Evolutionary conservation across 225 moss, liverwort and hornwort species (phyloP).

Genomic region (Marchantia polymorpha): DNA sequence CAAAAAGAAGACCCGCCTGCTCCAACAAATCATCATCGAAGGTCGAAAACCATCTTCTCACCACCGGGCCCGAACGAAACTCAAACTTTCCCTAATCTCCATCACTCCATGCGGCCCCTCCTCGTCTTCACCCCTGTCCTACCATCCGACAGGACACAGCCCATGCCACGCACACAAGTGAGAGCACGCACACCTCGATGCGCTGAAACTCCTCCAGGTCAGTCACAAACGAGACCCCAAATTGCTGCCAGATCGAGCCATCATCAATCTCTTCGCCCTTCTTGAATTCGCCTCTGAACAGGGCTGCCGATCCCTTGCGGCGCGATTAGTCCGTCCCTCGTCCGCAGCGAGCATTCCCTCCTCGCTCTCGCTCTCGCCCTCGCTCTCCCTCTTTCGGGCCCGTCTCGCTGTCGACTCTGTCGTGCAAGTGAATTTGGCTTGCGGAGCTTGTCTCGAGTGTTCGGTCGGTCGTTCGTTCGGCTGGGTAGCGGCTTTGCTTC

Average conservation of each 20-base stretch:
- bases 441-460: no score
- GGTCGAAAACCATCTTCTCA: no score
- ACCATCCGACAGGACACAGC: background rate
- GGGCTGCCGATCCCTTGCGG: no score
- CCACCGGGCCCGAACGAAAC: background rate
- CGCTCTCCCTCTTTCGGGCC: no score
- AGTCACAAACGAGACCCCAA: background rate
- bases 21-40: background rate
- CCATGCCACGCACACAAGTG: background rate
- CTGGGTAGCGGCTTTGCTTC: no score
- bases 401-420: no score
- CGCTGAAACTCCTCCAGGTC: background rate
- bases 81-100: background rate
- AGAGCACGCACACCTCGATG: background rate
- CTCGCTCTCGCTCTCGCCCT: no score
- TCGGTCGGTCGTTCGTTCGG: no score
- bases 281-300: background rate
- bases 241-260: background rate
- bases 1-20: background rate
- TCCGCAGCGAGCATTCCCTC: no score
- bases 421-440: no score
- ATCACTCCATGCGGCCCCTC: background rate
- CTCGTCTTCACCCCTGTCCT: background rate
- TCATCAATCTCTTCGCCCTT: background rate
- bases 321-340: no score